A percentile compares a stretch with the other conserved stretches of the same genome.
Conservation (phyloP, 768 basidiomycete genomes). For the Ramaria sp. region DNA sequence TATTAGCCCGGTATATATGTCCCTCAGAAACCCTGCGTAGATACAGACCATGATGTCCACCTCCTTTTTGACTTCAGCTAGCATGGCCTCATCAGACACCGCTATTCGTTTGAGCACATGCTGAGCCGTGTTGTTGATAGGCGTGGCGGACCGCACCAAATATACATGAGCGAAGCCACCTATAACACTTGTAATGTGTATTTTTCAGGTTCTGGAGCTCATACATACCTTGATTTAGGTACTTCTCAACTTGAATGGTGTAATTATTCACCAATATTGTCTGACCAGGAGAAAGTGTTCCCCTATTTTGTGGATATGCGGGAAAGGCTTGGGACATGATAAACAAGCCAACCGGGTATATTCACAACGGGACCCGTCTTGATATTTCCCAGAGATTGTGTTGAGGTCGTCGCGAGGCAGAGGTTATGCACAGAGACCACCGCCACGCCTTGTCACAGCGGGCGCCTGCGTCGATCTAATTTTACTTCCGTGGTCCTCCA, state of each 20-base stretch:
- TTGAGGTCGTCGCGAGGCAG: neutral
- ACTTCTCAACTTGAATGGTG: constrained; percentile 85
- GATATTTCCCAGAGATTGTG: neutral
- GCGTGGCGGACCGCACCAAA: constrained; percentile 75
- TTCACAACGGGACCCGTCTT: neutral
- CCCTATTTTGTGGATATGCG: neutral
- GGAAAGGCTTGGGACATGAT: constrained; percentile 7
- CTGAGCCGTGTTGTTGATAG: constrained; percentile 83
- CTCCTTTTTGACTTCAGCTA: constrained; percentile 92
- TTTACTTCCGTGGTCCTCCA: neutral
- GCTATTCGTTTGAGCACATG: constrained; percentile 98
- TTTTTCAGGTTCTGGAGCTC: neutral
- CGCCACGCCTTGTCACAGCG: neutral
- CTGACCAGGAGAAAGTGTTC: constrained; percentile 48
- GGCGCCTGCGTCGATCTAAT: neutral
- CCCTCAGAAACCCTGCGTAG: neutral
- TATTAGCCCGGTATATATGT: neutral
- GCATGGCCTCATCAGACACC: constrained; percentile 79
- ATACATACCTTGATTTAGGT: constrained; percentile 81
- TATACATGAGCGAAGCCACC: constrained; percentile 99
- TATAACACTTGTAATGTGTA: constrained; percentile 22
- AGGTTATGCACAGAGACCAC: neutral
- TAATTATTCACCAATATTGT: constrained; percentile 84
- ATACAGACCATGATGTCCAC: constrained; percentile 92
- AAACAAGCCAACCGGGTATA: neutral